Evolutionary conservation across 1,284 basidiomycete genomes (phyloP).

Genomic region (Puccinia novopanici): DNA sequence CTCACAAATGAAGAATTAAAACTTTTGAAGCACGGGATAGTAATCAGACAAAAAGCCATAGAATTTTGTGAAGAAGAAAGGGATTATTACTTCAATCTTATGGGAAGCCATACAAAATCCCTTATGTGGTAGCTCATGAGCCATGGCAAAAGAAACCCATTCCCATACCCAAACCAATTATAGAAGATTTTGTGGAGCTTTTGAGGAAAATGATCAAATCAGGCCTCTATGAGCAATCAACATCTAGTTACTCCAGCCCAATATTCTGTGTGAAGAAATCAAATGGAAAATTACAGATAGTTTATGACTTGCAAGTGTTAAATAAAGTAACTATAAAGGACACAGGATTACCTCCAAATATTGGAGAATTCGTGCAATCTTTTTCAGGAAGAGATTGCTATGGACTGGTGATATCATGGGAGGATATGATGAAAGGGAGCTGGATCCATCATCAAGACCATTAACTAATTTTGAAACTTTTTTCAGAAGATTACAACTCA

Average conservation of each 20-base stretch:
- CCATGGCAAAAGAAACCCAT: conserved; percentile 27
- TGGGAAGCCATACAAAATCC: conserved; percentile 10
- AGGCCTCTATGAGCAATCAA: conserved; percentile 9
- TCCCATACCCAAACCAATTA: background rate
- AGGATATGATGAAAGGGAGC: conserved; percentile 4
- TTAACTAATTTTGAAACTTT: background rate
- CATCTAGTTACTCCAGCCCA: conserved; percentile 10
- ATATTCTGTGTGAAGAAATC: background rate
- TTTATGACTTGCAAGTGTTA: background rate
- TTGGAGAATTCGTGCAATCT: background rate
- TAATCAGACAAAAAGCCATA: background rate
- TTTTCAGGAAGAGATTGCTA: conserved; percentile 1
- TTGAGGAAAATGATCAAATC: conserved; percentile 5
- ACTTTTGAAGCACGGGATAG: background rate
- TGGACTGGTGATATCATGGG: background rate
- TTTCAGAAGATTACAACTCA: background rate
- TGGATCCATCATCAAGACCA: background rate
- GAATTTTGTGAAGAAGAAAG: conserved; percentile 13
- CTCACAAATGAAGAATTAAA: no score
- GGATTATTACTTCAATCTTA: conserved; percentile 24
- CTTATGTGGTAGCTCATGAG: conserved; percentile 2
- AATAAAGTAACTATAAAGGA: conserved; percentile 22
- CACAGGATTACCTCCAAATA: background rate
- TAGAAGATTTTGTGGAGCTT: background rate
- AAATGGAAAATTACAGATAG: background rate